Conservation (phyloP, 352 stramenopile species). For the Vaucheria bursata region DNA sequence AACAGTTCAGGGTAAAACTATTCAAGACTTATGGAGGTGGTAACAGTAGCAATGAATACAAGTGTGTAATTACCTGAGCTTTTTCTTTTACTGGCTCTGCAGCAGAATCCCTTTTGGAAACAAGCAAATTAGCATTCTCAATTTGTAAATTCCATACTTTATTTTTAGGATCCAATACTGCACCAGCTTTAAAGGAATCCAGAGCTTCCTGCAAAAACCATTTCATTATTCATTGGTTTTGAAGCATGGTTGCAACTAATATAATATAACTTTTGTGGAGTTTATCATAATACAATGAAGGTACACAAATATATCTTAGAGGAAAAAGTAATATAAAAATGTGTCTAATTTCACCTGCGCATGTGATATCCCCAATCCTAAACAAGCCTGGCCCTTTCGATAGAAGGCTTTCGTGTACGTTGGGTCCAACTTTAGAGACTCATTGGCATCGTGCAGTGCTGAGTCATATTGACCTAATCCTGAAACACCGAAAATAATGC, state of each 20-base stretch:
- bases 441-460: conserved; percentile 69
- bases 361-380: conserved; percentile 46
- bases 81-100: neutral
- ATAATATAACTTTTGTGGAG: too few relatives aligned
- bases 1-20: too few relatives aligned
- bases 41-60: too few relatives aligned
- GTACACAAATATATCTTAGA: too few relatives aligned
- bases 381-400: conserved; percentile 68
- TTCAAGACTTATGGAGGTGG: too few relatives aligned
- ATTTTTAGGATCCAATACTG: conserved; percentile 59
- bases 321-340: too few relatives aligned
- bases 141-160: conserved; percentile 43
- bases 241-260: too few relatives aligned
- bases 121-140: conserved; percentile 47
- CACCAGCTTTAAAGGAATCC: conserved; percentile 62
- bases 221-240: too few relatives aligned
- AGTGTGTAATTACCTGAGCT: neutral
- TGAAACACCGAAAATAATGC: too few relatives aligned
- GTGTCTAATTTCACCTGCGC: too few relatives aligned
- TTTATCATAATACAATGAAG: too few relatives aligned
- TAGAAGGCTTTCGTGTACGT: conserved; percentile 84
- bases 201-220: too few relatives aligned
- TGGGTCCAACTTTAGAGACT: conserved; percentile 63
- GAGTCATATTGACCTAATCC: conserved; percentile 61
- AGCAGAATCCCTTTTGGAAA: neutral